Conservation (phyloP, 805 yeast genomes). For the Wickerhamiella sergipiensis region DNA sequence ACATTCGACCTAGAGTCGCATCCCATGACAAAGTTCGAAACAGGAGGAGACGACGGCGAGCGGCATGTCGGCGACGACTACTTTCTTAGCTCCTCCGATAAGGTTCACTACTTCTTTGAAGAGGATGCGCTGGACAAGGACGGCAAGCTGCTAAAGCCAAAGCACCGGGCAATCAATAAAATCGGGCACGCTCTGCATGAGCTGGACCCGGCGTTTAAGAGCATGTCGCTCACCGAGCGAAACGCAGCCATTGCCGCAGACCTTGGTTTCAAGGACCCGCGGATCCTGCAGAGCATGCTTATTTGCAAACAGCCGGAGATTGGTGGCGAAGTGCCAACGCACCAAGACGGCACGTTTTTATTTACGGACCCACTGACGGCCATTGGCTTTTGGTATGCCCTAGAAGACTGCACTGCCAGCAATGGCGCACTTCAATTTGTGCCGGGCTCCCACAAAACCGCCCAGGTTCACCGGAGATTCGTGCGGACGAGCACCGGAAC, state of each 20-base stretch:
- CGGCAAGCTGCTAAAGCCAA: constrained; percentile 40
- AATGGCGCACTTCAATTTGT: constrained; percentile 60
- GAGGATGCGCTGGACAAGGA: constrained; percentile 41
- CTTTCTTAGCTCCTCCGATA: constrained; percentile 55
- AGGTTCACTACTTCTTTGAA: constrained; percentile 57
- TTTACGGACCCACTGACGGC: constrained; percentile 61
- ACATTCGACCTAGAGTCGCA: constrained; percentile 42
- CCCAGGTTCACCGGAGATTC: constrained; percentile 47
- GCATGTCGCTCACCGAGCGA: constrained; percentile 38
- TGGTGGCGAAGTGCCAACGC: constrained; percentile 64
- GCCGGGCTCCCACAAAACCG: constrained; percentile 56
- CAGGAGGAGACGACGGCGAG: constrained; percentile 27
- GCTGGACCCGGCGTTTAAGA: constrained; percentile 35
- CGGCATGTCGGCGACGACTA: constrained; percentile 63
- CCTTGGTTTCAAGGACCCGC: constrained; percentile 46
- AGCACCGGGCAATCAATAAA: constrained; percentile 52
- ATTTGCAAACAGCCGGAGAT: constrained; percentile 67
- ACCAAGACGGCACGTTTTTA: constrained; percentile 61
- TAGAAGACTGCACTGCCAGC: constrained; percentile 51
- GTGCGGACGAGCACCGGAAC: constrained; percentile 47
- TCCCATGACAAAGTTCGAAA: constrained; percentile 59
- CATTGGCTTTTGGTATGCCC: constrained; percentile 70
- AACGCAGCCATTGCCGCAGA: constrained; percentile 39
- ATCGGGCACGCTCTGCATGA: constrained; percentile 69
- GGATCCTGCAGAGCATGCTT: constrained; percentile 66